These are phyloP conservation scores for Suillus occidentalis DNA, from an alignment of 768 basidiomycete genomes.

Conservation along the genomic window DNA sequence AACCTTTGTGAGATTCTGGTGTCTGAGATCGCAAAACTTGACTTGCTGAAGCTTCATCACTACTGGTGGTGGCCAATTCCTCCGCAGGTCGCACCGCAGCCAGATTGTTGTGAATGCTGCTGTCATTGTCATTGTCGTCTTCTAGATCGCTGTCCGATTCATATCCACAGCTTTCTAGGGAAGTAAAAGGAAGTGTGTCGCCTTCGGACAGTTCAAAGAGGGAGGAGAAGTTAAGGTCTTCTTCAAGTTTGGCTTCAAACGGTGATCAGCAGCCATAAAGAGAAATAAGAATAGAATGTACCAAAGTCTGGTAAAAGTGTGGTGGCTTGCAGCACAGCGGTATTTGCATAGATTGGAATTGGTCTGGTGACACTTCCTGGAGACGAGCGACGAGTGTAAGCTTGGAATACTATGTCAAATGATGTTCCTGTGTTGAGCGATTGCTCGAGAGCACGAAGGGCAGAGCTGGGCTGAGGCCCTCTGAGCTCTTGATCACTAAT, in stretches of 20 bases:
- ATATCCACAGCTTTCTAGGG: background rate
- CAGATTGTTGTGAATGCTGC: background rate
- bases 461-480: background rate
- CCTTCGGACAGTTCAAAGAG: background rate
- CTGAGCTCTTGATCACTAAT: background rate
- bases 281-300: background rate
- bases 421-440: constrained; percentile 6
- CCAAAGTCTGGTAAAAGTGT: background rate
- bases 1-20: background rate
- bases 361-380: background rate
- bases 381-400: background rate
- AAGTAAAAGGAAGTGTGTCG: background rate
- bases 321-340: constrained; percentile 3
- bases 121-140: background rate
- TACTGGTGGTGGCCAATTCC: background rate
- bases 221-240: background rate
- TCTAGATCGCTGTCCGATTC: background rate
- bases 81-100: background rate
- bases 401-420: constrained; percentile 6
- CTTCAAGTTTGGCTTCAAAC: background rate
- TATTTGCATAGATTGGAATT: constrained; percentile 5
- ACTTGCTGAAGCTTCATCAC: background rate
- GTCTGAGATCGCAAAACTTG: background rate
- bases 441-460: background rate
- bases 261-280: background rate